Conservation (phyloP, 2,329 filamentous ascomycete species). For the Blastomyces gilchristii region DNA sequence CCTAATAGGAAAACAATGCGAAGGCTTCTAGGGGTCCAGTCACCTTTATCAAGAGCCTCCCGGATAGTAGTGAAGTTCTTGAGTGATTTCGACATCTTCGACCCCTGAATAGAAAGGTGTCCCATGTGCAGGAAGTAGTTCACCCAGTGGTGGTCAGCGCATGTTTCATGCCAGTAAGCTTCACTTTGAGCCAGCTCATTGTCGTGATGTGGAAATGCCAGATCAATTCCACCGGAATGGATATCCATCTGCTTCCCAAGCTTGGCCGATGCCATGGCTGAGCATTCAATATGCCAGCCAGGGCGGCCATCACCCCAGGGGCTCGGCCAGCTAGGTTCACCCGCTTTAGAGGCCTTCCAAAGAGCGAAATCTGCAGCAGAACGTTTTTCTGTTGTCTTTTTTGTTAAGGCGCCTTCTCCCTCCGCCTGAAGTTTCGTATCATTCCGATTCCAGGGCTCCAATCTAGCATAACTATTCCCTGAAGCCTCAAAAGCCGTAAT, state of each 20-base stretch:
- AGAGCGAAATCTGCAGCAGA: slow-evolving; percentile 77
- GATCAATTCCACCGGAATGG: slow-evolving; percentile 83
- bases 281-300: slow-evolving; percentile 97
- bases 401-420: slow-evolving; percentile 70
- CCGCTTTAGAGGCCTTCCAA: slow-evolving; percentile 86
- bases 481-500: slow-evolving; percentile 74
- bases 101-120: slow-evolving; percentile 76
- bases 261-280: slow-evolving; percentile 86
- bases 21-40: slow-evolving; percentile 69
- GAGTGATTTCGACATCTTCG: slow-evolving; percentile 90
- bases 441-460: slow-evolving; percentile 76
- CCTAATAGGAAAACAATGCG: slow-evolving; percentile 81
- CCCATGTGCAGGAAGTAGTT: slow-evolving; percentile 97
- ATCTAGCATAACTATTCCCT: slow-evolving; percentile 73
- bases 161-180: slow-evolving; percentile 57
- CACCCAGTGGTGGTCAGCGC: slow-evolving; percentile 60
- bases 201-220: slow-evolving; percentile 85
- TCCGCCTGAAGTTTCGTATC: slow-evolving; percentile 77
- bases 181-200: slow-evolving; percentile 87
- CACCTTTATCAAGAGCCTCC: slow-evolving; percentile 58
- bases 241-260: slow-evolving; percentile 80
- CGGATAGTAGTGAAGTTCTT: slow-evolving; percentile 95
- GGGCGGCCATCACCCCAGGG: slow-evolving; percentile 81
- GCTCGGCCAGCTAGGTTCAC: slow-evolving; percentile 82
- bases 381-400: slow-evolving; percentile 56